Percentiles rank a stretch among this genome's conserved stretches.
phyloP scores from a whole-genome alignment of 192 early-diverging fungal species.

The Pilaira anomala region DNA sequence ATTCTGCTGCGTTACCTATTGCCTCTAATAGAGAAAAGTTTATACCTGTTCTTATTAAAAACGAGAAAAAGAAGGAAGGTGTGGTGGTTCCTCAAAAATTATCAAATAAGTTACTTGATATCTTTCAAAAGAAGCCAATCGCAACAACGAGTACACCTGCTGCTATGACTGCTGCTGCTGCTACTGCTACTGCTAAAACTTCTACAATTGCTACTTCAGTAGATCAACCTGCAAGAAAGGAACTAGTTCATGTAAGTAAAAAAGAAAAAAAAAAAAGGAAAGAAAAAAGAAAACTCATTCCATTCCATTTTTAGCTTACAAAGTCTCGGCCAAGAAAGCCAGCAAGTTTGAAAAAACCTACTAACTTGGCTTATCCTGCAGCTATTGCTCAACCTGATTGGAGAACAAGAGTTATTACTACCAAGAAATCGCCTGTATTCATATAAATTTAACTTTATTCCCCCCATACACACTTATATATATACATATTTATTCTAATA shows the following conservation, averaged over 20 bases:
- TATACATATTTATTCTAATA: neutral
- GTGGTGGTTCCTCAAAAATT: neutral
- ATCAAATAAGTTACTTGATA: constrained; percentile 11
- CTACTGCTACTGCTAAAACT: no score
- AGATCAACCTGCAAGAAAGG: no score
- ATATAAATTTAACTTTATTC: neutral
- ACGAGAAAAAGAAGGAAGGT: no score
- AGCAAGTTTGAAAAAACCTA: constrained; percentile 8
- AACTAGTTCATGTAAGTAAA: neutral
- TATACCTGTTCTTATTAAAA: neutral
- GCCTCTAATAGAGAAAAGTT: constrained; percentile 4
- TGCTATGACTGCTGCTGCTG: no score
- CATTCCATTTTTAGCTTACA: no score
- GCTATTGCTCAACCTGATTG: constrained; percentile 15
- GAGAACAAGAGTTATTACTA: constrained; percentile 7
- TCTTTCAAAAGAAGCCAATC: constrained; percentile 1
- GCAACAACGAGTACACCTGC: no score
- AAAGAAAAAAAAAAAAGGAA: no score
- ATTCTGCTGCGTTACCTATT: neutral
- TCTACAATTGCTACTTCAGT: no score
- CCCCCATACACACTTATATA: neutral
- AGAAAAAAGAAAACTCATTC: no score
- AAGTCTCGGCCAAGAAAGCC: constrained; percentile 4
- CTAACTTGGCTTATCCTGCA: neutral
- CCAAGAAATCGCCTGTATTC: constrained; percentile 3